Evolutionary conservation across 768 basidiomycete species (phyloP).

Genomic region (Hygrocybe punicea): DNA sequence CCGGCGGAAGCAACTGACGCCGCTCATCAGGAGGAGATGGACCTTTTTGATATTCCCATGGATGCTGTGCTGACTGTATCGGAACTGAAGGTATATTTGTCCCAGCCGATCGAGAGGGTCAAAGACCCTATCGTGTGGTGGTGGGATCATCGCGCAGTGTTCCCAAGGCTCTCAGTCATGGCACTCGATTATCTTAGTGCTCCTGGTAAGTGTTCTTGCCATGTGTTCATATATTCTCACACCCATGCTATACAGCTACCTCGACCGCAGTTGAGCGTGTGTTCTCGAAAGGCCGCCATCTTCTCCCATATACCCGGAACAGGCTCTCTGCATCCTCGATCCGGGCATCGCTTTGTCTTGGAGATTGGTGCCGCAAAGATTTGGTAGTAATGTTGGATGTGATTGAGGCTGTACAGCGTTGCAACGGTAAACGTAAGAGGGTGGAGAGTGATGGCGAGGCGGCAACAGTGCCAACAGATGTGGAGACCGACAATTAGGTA

Average conservation of each 20-base stretch:
- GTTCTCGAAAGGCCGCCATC: slow-evolving; percentile 19
- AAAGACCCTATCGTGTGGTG: slow-evolving; percentile 23
- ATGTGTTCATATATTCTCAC: neutral
- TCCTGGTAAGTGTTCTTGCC: neutral
- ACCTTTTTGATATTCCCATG: neutral
- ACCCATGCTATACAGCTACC: slow-evolving; percentile 13
- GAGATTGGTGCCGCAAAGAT: slow-evolving; percentile 14
- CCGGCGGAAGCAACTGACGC: neutral
- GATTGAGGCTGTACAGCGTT: neutral
- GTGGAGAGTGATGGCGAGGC: neutral
- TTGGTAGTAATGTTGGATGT: slow-evolving; percentile 3
- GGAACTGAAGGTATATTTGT: slow-evolving; percentile 23
- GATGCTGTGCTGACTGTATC: neutral
- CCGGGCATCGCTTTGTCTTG: slow-evolving; percentile 21
- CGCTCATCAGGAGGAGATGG: neutral
- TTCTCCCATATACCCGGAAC: slow-evolving; percentile 9
- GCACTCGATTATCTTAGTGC: slow-evolving; percentile 24
- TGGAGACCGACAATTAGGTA: neutral
- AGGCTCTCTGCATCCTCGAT: slow-evolving; percentile 16
- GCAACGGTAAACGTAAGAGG: neutral
- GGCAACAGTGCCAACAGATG: neutral
- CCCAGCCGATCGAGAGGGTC: slow-evolving; percentile 7
- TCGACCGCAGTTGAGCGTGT: slow-evolving; percentile 26
- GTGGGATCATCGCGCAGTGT: slow-evolving; percentile 12
- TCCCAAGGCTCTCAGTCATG: slow-evolving; percentile 25